Base-by-base conservation (phyloP, 1,139 yeast genomes). In the Magnusiomyces suaveolens region DNA sequence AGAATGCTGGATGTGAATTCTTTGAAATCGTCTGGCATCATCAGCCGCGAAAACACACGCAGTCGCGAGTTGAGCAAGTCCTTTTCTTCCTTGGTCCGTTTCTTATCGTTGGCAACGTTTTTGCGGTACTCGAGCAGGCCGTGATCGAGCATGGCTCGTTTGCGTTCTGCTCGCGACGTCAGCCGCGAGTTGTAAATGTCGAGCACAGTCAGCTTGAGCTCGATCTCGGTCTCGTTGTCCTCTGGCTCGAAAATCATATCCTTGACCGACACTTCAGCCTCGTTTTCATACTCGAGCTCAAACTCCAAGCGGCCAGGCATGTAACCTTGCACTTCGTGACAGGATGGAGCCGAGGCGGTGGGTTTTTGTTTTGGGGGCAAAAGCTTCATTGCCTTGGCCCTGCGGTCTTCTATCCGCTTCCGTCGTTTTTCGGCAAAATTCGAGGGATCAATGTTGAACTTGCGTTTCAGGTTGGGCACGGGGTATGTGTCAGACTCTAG, bases 281-380 rank as follows among this genome's bases (percentile, higher is more conserved):
- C 99, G 65, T 92, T 92, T 67, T 94, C 98, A 44, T 87, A 89
- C 68, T 92, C 99, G 57, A 84, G 87, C 66, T 92, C 99, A 69
- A 92, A 92, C 68, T 92, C 99, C 60, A 92, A 75, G 64, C 98
- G 80, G 50, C 98, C 99, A 41, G 99, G 99, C 99, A 94, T 92
- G 68, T 84, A 92, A 2, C 97, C 97, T 69, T 92, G 97, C 59
- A 92, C 82, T 65, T 94, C 97, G 66, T 94, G 97, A 72, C 97
- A 90, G 53, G 94, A 78, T 0, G 99, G 99, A 8, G 87, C 95
- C 12, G 96, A 87, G 0, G 97, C 90, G 52, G 86, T 83, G 38
- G 56, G 56, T 43, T 54, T 54, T 56, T 84, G 81, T 54, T 90
- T 89, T 24, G 95, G 92, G 53, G 81, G 65, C 3, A 78, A 77